Percentiles rank a stretch among this genome's conserved stretches.
These are phyloP conservation scores for Solanum tarijense DNA, from an alignment of 257 asterid genomes.

Conservation along the genomic window DNA sequence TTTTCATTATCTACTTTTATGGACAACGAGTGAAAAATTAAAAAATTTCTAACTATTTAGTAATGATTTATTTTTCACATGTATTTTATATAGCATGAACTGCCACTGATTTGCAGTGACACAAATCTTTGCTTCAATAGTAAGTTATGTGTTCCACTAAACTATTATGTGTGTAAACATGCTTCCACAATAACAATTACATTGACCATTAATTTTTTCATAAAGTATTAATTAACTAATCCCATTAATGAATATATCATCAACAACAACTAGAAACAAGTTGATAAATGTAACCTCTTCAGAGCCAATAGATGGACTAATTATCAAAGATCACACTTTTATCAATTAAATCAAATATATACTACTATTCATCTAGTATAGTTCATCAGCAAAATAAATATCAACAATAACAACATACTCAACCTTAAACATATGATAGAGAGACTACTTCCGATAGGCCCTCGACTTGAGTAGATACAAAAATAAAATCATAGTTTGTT, in stretches of 20 bases:
- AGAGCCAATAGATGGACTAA: background rate
- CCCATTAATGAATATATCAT: background rate
- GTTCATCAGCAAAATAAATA: background rate
- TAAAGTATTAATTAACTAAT: background rate
- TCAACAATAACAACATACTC: background rate
- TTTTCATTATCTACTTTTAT: too few species aligned
- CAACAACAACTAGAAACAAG: background rate
- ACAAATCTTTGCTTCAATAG: too few species aligned
- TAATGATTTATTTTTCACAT: background rate
- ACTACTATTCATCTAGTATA: background rate
- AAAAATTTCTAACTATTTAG: too few species aligned
- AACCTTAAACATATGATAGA: background rate
- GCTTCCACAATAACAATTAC: background rate
- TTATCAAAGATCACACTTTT: background rate
- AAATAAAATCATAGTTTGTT: background rate
- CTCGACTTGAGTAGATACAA: background rate
- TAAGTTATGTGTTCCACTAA: background rate
- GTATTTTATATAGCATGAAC: background rate
- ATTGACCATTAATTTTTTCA: background rate
- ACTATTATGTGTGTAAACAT: background rate
- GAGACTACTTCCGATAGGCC: background rate
- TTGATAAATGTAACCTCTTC: background rate
- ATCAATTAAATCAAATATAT: too few species aligned
- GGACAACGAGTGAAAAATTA: too few species aligned
- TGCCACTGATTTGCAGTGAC: background rate